Evolutionary conservation across 2,329 filamentous ascomycete genomes (phyloP), one percentile per base, ranked within the genome.

Genomic region (Epicoccum nigrum): DNA sequence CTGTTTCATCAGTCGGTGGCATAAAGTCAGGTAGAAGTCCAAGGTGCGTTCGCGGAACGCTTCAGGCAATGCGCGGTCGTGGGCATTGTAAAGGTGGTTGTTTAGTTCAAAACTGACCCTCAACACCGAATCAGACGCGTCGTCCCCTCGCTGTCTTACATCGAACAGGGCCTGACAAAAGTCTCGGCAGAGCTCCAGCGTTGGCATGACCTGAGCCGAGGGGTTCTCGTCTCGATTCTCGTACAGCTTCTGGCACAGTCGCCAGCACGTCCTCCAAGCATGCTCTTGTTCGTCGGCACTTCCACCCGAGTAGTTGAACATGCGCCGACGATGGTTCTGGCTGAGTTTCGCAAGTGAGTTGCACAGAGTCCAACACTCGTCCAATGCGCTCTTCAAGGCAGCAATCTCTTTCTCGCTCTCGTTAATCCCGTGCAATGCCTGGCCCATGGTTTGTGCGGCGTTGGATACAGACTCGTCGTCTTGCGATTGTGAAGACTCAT

Each of bases 1-100:
- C 72, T 96, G 91, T 72, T 96, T 97, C 92, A 97, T 97, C n/a
- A 97, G 76, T 31, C 93, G 86, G 72, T 97, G 93, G 67, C 93
- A 97, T 2, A 97, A 74, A 0, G 93, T 96, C 60, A 96, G 88
- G 67, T 97, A 97, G 64, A 97, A 97, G 65, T 97, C 93, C 49
- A 97, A 74, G 0, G 93, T 97, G 51, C 92, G 82, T 73, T 97
- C 92, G 44, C 88, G 84, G 69, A 97, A 97, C 0, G 88, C 85
- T 64, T 95, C 90, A 0, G 92, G 93, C 4, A 97, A 78, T 46
- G 84, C 87, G 25, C 88, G 85, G 69, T 96, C 91, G 65, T 96
- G 91, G 1, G 91, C 92, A 68, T 93, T 96, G 76, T 93, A 97
- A 2, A 97, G 81, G 71, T 97, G 92, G 64, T 96, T 97, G 75